Evolutionary conservation across 768 basidiomycete species (phyloP).

Genomic region (Pholiota molesta): DNA sequence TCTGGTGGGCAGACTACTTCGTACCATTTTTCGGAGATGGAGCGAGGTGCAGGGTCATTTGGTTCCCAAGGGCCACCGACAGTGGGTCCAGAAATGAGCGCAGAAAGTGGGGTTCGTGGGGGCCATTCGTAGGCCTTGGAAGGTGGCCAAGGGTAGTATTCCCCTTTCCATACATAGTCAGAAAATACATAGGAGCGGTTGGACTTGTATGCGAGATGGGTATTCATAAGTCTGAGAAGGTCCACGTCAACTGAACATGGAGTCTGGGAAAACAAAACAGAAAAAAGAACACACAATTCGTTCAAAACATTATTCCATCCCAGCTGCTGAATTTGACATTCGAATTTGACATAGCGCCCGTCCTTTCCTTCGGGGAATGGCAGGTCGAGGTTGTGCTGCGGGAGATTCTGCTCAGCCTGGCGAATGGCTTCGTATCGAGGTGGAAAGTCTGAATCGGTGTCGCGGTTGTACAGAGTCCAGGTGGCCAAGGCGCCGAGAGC

Average conservation of each 20-base stretch:
- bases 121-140: slow-evolving; percentile 21
- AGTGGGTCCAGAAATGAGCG: slow-evolving; percentile 49
- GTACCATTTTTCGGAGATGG: slow-evolving; percentile 46
- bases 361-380: slow-evolving; percentile 50
- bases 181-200: slow-evolving; percentile 55
- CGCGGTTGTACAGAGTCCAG: background rate
- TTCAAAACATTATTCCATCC: slow-evolving; percentile 60
- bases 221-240: slow-evolving; percentile 46
- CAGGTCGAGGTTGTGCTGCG: slow-evolving; percentile 52
- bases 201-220: slow-evolving; percentile 51
- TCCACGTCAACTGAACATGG: background rate
- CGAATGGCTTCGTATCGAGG: slow-evolving; percentile 27
- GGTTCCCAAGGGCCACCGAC: slow-evolving; percentile 47
- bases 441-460: slow-evolving; percentile 16
- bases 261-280: background rate
- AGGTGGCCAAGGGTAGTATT: slow-evolving; percentile 47
- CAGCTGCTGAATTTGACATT: slow-evolving; percentile 41
- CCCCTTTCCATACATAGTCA: slow-evolving; percentile 45
- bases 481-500: background rate
- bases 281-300: slow-evolving; percentile 42
- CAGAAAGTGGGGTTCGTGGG: slow-evolving; percentile 43
- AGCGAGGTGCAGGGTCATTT: slow-evolving; percentile 44
- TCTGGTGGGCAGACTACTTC: slow-evolving; percentile 46
- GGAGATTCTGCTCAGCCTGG: slow-evolving; percentile 46
- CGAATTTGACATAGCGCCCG: slow-evolving; percentile 53